These are phyloP conservation scores for Lactuca sativa DNA, from an alignment of 129 eudicot species.

Conservation along the genomic window DNA sequence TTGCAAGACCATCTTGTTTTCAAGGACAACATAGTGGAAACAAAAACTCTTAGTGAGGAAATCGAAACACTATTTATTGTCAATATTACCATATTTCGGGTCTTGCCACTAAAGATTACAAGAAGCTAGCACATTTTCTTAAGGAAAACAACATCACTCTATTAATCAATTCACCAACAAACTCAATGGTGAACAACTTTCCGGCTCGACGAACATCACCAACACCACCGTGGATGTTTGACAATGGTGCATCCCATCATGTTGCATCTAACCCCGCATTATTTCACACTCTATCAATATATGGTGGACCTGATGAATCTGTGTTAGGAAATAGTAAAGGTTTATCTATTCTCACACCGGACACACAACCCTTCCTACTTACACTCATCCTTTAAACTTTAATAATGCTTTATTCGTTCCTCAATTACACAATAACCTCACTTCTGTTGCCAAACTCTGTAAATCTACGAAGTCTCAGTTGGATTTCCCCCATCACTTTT, in stretches of 20 bases:
- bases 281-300: not conserved
- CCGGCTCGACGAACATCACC: not conserved
- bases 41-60: not conserved
- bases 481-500: too few species aligned
- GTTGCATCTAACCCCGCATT: not conserved
- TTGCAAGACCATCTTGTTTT: too few species aligned
- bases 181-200: not conserved
- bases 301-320: not conserved
- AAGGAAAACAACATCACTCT: not conserved
- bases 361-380: too few species aligned
- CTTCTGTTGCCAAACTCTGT: too few species aligned
- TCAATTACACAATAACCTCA: too few species aligned
- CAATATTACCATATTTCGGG: not conserved
- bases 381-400: too few species aligned
- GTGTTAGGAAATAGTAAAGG: too few species aligned
- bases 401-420: too few species aligned
- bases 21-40: not conserved
- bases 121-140: not conserved
- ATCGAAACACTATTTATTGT: not conserved
- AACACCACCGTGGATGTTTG: not conserved
- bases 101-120: not conserved
- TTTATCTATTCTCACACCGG: too few species aligned
- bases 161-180: not conserved
- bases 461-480: too few species aligned
- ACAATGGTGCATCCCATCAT: conserved; percentile 9